Base-by-base conservation (phyloP, 129 eudicot species). In the Flaveria brownii region DNA sequence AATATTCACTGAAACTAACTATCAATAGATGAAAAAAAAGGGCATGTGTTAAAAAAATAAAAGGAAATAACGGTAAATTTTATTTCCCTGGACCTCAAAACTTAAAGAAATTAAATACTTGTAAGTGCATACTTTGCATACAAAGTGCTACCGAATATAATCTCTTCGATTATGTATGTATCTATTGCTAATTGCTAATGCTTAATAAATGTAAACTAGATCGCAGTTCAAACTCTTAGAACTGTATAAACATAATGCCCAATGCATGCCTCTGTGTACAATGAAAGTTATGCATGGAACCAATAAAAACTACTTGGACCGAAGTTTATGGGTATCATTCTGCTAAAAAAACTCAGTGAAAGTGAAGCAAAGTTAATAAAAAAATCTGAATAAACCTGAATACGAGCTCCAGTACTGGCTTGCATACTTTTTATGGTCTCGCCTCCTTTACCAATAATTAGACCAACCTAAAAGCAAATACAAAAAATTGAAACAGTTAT, bases 381-480 rank as follows among this genome's bases (percentile, higher is more conserved):
- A 55, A 36, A 63, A 26, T 4, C 33, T 52, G 47, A 9, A 74
- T 23, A 78, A 47, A 95, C 99, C 97, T 95, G 97, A 82, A 95
- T 90, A 20, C 96, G 96, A 68, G 99, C 99, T 59, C 97, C 97
- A 20, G 97, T 80, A 68, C 77, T 83, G 16, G 87, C 88, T 82
- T 95, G 99, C 89, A 95, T 95, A 83, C 56, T 91, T 76, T 33
- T 95, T 52, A 95, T 95, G 69, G 99, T 91, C 82, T 95, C 99
- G 7, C 99, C 99, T 14, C 96, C 96, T 88, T 95, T 95, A 55
- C 99, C 99, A 83, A 95, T 95, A 23, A 95, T 84, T 87, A 95
- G 93, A 20, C 99, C 99, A 82, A 95, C 99, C 99, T 95, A 84
- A 22, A 85, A 83, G 71, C 22, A 39, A 16, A 49, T 17, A 43